Evolutionary conservation across 352 stramenopile genomes (phyloP), one percentile per base, ranked within the genome.

Genomic region (Phytophthora lateralis): DNA sequence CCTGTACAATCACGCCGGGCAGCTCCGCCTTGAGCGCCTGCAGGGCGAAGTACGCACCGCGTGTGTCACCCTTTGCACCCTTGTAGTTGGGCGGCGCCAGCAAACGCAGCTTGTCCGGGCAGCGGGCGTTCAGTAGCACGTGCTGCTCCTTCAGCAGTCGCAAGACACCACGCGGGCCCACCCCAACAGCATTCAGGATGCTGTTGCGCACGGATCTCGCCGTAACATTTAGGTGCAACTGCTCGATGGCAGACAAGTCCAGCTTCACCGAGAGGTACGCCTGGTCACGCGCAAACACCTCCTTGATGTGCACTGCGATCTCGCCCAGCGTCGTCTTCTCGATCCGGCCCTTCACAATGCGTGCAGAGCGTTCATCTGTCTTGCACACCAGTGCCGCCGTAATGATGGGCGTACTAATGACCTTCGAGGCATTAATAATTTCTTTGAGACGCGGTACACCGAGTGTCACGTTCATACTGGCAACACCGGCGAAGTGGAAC

Each of bases 391-490:
- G 72, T 41, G 97, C 88, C 0, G 97, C 98, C 37, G 97, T 99
- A 74, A 99, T 99, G 71, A 99, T 99, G 29, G 98, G 98, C 30
- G 98, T 99, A 44, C 93, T 99, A 63, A 99, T 99, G 11, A 90
- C 82, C 73, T 99, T 99, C 11, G 92, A 97, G 1, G 92, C 95
- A 63, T 98, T 98, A 66, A 98, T 98, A 59, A 98, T 98, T 62
- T 98, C 94, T 76, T 98, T 98, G 21, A 99, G 80, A 44, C 98
- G 96, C n/a, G 98, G 98, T 37, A 99, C 98, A 82, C 98, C 98
- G 6, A 99, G 88, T 24, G 98, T 99, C 37, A 99, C 97, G 80
- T 99, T 99, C 98, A 99, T 99, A 55, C 92, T 98, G 21, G 97
- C 98, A 44, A 99, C 98, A 73, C 98, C 98, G 35, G 97, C 97